Base-by-base conservation (phyloP, 116 monocot genomes). In the Zostera marina region DNA sequence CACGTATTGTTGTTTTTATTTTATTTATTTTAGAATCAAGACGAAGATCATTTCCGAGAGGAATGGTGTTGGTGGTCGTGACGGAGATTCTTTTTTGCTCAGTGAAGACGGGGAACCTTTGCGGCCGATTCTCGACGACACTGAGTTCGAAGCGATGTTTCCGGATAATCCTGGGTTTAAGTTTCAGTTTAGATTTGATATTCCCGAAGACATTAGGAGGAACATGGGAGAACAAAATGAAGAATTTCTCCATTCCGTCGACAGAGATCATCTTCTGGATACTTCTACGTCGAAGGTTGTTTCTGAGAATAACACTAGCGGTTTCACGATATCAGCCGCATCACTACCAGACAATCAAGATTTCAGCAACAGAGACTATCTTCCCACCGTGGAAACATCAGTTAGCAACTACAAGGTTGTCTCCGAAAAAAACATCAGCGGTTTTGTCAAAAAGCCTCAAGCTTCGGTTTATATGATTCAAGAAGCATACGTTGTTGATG, bases 361-460 rank as follows among this genome's bases (percentile, higher is more conserved):
- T 58, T 20, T 42, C 42, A 16, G 10, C 21, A 5, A 2, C 7
- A 24, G 14, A 21, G 19, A 41, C 16, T 4, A 22, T 49, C 45
- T 21, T 19, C 16, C 8, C 2, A 19, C 2, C 47, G 46, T 25
- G 41, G 47, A 47, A 1, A 22, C 81, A 24, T 66, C 12, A 25
- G 59, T 77, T 20, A 62, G 70, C 48, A 83, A 72, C 41, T 81
- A 83, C 68, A 71, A 58, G 17, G 70, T 83, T 60, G 42, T 70
- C 16, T 59, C 82, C 0, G 83, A 78, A 62, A 73, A 66, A 46
- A 62, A 87, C 73, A 57, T 78, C 62, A 68, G 58, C 19, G 70
- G 78, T 10, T 81, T 92, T 56, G 32, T 77, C 12, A 54, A 71
- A 73, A 63, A 78, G 47, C 76, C 76, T 4, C 64, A 83, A 48